phyloP scores from a whole-genome alignment of 768 basidiomycete genomes.

The Suillus weaverae region DNA sequence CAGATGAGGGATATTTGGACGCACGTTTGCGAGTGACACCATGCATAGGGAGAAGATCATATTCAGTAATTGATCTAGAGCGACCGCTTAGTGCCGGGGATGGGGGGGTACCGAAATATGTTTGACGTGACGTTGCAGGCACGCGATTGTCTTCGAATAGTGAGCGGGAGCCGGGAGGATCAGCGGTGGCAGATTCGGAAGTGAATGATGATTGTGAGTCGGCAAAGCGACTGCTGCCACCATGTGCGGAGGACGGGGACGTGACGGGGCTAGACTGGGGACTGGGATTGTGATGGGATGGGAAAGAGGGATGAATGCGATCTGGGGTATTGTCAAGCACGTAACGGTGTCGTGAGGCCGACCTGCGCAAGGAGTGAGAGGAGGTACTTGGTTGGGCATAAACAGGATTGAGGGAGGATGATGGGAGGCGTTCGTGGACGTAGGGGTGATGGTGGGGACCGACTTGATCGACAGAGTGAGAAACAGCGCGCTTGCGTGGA shows the following conservation, averaged over 20 bases:
- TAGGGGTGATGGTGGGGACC: slow-evolving; percentile 9
- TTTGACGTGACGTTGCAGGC: slow-evolving; percentile 9
- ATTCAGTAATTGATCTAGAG: slow-evolving; percentile 20
- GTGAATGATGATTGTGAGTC: slow-evolving; percentile 25
- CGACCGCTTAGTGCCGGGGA: slow-evolving; percentile 13
- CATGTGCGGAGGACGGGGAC: slow-evolving; percentile 24
- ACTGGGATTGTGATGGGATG: slow-evolving; percentile 12
- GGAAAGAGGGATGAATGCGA: background rate
- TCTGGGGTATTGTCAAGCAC: slow-evolving; percentile 7
- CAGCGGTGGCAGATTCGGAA: slow-evolving; percentile 22
- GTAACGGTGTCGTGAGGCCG: slow-evolving; percentile 14
- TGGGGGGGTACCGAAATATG: slow-evolving; percentile 10
- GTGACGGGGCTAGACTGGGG: slow-evolving; percentile 27
- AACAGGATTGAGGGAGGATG: background rate
- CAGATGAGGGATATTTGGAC: background rate
- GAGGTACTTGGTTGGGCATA: slow-evolving; percentile 8
- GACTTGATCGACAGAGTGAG: slow-evolving; percentile 16
- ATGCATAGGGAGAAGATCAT: slow-evolving; percentile 15
- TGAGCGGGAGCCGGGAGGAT: slow-evolving; percentile 6
- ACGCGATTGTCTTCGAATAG: slow-evolving; percentile 19
- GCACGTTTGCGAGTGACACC: slow-evolving; percentile 5
- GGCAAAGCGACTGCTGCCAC: slow-evolving; percentile 16
- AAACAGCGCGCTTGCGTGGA: slow-evolving; percentile 17
- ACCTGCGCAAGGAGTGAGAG: slow-evolving; percentile 20
- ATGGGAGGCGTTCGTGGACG: slow-evolving; percentile 6